Evolutionary conservation across 306 rosid genomes (phyloP).

Genomic region (Bauhinia variegata): DNA sequence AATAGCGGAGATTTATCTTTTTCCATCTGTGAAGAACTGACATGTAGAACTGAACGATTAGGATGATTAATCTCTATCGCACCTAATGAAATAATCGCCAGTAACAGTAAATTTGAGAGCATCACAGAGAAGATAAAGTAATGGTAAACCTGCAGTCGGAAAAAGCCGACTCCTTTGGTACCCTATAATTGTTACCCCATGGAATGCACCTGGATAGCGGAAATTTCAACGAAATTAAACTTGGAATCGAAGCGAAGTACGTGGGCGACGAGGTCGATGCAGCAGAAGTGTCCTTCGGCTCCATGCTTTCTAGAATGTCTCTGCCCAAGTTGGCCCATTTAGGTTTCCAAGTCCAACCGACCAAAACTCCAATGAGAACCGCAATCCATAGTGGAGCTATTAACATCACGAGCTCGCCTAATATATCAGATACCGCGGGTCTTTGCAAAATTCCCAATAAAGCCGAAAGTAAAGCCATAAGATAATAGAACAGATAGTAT

Average conservation of each 20-base stretch:
- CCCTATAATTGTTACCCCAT: slow-evolving; percentile 33
- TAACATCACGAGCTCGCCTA: slow-evolving; percentile 51
- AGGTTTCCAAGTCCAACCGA: slow-evolving; percentile 98
- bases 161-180: neutral
- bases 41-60: slow-evolving; percentile 7
- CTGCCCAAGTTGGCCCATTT: slow-evolving; percentile 69
- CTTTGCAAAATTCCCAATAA: slow-evolving; percentile 47
- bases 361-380: slow-evolving; percentile 68
- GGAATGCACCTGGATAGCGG: slow-evolving; percentile 50
- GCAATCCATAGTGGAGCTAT: slow-evolving; percentile 80
- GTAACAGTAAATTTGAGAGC: neutral
- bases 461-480: slow-evolving; percentile 55
- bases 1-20: slow-evolving; percentile 43
- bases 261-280: slow-evolving; percentile 29
- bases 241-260: slow-evolving; percentile 41
- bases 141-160: slow-evolving; percentile 47
- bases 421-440: slow-evolving; percentile 41
- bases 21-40: slow-evolving; percentile 50
- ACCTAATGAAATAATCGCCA: neutral
- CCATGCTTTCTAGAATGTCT: slow-evolving; percentile 36
- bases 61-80: neutral
- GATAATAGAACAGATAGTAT: neutral
- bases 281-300: slow-evolving; percentile 37
- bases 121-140: slow-evolving; percentile 7
- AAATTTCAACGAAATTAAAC: slow-evolving; percentile 46